A percentile compares a stretch with the other conserved stretches of the same genome.
These are phyloP conservation scores for Mortierella sp. DNA, from an alignment of 371 early-diverging fungal species.

Conservation along the genomic window DNA sequence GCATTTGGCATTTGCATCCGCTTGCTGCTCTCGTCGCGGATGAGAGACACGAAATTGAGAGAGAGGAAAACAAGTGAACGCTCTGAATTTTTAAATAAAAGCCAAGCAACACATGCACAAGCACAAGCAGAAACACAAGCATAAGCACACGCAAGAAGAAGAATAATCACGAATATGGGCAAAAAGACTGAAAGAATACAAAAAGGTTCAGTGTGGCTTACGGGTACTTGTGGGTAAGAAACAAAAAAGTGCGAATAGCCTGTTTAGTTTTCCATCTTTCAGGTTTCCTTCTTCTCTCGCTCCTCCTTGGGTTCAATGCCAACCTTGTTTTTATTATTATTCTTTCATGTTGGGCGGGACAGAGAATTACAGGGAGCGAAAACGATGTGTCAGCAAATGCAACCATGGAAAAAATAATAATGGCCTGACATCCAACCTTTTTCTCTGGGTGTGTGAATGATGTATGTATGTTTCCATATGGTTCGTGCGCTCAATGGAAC, in stretches of 20 bases:
- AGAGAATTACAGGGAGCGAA: neutral
- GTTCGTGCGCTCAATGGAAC: neutral
- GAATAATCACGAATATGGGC: neutral
- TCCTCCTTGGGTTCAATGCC: neutral
- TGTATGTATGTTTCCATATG: neutral
- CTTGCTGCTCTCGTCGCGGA: neutral
- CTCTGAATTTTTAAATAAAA: neutral
- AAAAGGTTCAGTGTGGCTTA: too few species aligned
- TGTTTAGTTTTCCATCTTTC: neutral
- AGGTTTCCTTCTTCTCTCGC: neutral
- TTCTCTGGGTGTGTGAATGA: neutral
- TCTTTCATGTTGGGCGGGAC: slow-evolving; percentile 3
- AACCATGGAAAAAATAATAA: neutral
- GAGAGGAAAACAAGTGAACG: neutral
- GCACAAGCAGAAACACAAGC: neutral
- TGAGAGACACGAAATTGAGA: neutral
- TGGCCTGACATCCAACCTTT: neutral
- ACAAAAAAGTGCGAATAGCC: neutral
- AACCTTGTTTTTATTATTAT: neutral
- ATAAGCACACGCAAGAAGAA: neutral
- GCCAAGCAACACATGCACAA: slow-evolving; percentile 3
- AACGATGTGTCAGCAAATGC: neutral
- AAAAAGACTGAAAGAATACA: neutral
- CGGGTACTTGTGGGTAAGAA: neutral
- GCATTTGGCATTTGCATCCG: neutral